Base-by-base conservation (phyloP, 1,284 basidiomycete species). In the Leccinum griseonigrum region DNA sequence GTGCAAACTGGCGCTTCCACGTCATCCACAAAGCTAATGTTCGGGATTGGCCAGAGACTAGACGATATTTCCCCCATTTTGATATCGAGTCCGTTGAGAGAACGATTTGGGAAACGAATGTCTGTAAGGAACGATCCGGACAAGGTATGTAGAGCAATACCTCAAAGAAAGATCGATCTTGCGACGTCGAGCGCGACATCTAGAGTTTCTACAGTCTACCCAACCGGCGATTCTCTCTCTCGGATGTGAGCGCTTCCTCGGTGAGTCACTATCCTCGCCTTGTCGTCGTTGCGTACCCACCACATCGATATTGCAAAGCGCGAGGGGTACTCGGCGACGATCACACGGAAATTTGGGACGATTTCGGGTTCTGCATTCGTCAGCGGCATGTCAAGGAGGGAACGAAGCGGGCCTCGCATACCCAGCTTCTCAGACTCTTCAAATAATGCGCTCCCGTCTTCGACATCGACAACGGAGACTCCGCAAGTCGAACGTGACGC, bases 81-180 rank as follows among this genome's bases (percentile, higher is more conserved):
- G 32, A 65, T 73, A 48, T 66, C 65, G 10, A 74, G 68, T 50
- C 73, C 70, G 7, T 32, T 71, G 59, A 67, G 70, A 52, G 70
- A 71, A 66, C 70, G 71, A 26, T 74, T 74, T 54, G 72, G 72
- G 29, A 71, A 70, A 43, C 65, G 73, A 31, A 71, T 74, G 64
- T 56, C 73, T 13, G 46, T 71, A 28, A 71, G 62, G 54, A 50
- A 60, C 31, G 64, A 64, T 9, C 70, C 73, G 9, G 63, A 72
- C 16, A 72, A 71, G 65, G 70, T 72, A 58, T 46, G 70, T 69
- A 18, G 26, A 40, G 8, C n/a, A 6, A 9, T n/a, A 4, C 52
- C 18, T n/a, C n/a, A 36, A 4, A 11, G 26, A 26, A 26, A 14
- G 4, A 16, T 13, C 10, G 18, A 34, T 18, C 5, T 13, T 29